Conservation (phyloP, 2,329 filamentous ascomycete species). For the Pseudogymnoascus sp. region DNA sequence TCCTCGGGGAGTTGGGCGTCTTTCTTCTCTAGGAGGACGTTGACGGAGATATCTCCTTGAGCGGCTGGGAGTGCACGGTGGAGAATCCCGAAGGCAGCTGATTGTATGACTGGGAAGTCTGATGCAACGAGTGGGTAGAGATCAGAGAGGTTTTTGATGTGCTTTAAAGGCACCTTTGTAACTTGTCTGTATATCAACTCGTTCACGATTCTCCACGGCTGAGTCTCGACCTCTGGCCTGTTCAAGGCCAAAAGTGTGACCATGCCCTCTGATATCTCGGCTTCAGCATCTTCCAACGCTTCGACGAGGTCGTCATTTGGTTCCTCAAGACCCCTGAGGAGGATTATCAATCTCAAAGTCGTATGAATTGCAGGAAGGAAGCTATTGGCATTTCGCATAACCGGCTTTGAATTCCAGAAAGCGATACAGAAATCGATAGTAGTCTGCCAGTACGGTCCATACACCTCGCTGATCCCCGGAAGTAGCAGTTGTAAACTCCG, state of each 20-base stretch:
- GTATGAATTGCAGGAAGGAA: constrained; percentile 58
- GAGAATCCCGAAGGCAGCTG: constrained; percentile 69
- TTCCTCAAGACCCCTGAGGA: constrained; percentile 56
- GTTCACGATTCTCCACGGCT: constrained; percentile 68
- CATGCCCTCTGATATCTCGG: constrained; percentile 47
- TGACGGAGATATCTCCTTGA: constrained; percentile 76
- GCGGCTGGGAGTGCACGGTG: constrained; percentile 67
- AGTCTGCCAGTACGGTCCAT: constrained; percentile 78
- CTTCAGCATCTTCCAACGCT: constrained; percentile 53
- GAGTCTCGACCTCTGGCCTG: constrained; percentile 36
- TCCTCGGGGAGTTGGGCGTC: constrained; percentile 72
- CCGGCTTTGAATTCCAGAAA: constrained; percentile 44
- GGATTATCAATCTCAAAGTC: constrained; percentile 61
- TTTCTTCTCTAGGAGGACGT: constrained; percentile 62
- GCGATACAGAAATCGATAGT: constrained; percentile 48
- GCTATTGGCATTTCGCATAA: constrained; percentile 34
- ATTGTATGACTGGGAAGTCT: constrained; percentile 66
- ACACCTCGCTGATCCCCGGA: constrained; percentile 69
- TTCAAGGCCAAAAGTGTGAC: constrained; percentile 53
- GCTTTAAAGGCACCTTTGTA: constrained; percentile 50
- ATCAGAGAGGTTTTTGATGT: constrained; percentile 54
- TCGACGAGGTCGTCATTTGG: constrained; percentile 82
- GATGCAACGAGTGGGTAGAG: constrained; percentile 71
- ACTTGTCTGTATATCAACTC: constrained; percentile 63
- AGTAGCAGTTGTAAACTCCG: constrained; percentile 53